Base-by-base conservation (phyloP, 495 filamentous ascomycete genomes). In the Neurospora sp. region DNA sequence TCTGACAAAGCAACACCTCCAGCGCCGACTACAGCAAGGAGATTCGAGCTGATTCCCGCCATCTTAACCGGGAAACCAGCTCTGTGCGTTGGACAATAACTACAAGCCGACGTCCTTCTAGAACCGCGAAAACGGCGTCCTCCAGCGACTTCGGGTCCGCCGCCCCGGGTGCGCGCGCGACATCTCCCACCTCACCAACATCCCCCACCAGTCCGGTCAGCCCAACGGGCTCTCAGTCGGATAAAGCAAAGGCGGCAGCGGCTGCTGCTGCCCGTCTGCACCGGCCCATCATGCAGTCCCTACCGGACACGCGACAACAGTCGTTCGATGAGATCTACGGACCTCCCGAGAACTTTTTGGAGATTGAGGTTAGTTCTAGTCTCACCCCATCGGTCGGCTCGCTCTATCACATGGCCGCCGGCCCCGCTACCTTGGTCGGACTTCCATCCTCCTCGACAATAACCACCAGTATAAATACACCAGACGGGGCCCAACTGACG, bases 301-400 rank as follows among this genome's bases (percentile, higher is more conserved):
- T 94, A 84, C 92, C 92, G 16, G 92, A 93, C 82, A 90, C 90
- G 77, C 92, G 95, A 75, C 89, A 91, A 80, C 96, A 99, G 86
- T 94, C 91, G 77, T 99, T 97, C 79, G 96, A 99, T 84, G 96
- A 99, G 88, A 97, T 98, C 81, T 99, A 99, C 82, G 96, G 94
- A 5, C 94, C 94, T 16, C 96, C 96, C 18, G 96, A 99, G 88
- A 99, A 99, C 83, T 97, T 98, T 80, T 88, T 99, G 44, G 96
- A 99, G 85, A 96, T 99, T 65, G 96, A 99, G 84, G 96, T 98
- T 76, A 74, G 86, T 80, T 53, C 40, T 61, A 44, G 41, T 44
- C 41, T 61, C 27, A 61, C 53, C 42, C 53, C 48, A 22, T 35
- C 42, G 10, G 14, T 37, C 18, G 69, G 16, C 40, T 70, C 65